phyloP scores from a whole-genome alignment of 2,329 filamentous ascomycete genomes.

The Rutstroemia sp. region DNA sequence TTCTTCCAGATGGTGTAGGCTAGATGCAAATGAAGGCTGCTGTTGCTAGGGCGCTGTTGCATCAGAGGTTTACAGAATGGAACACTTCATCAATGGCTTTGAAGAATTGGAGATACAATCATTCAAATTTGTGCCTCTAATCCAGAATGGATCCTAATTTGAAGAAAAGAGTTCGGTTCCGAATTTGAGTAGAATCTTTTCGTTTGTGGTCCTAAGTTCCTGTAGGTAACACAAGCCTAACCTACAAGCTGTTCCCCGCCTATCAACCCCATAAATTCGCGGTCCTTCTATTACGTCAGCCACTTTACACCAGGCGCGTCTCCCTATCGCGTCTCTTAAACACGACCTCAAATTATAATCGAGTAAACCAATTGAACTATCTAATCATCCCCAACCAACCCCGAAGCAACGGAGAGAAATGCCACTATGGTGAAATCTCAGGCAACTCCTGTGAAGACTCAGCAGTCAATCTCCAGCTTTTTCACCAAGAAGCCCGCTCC shows the following conservation, averaged over 20 bases:
- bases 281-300: neutral
- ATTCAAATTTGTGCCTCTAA: too few relatives aligned
- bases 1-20: neutral
- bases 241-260: too few relatives aligned
- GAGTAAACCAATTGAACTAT: neutral
- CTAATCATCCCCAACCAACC: neutral
- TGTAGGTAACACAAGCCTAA: neutral
- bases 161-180: too few relatives aligned
- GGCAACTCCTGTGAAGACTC: conserved; percentile 39
- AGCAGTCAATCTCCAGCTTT: conserved; percentile 80
- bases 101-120: too few relatives aligned
- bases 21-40: neutral
- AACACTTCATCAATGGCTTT: too few relatives aligned
- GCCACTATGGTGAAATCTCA: conserved; percentile 20
- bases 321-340: conserved; percentile 3
- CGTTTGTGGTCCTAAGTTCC: neutral
- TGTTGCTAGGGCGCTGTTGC: neutral
- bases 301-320: conserved; percentile 6
- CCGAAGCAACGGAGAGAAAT: neutral
- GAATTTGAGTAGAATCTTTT: too few relatives aligned
- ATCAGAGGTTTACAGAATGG: neutral
- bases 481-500: conserved; percentile 53
- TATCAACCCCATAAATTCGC: neutral
- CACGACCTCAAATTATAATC: neutral
- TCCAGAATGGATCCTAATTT: too few relatives aligned